These are phyloP conservation scores for Pseudonitzschia delicatissima DNA, from an alignment of 108 stramenopile species.

Conservation along the genomic window DNA sequence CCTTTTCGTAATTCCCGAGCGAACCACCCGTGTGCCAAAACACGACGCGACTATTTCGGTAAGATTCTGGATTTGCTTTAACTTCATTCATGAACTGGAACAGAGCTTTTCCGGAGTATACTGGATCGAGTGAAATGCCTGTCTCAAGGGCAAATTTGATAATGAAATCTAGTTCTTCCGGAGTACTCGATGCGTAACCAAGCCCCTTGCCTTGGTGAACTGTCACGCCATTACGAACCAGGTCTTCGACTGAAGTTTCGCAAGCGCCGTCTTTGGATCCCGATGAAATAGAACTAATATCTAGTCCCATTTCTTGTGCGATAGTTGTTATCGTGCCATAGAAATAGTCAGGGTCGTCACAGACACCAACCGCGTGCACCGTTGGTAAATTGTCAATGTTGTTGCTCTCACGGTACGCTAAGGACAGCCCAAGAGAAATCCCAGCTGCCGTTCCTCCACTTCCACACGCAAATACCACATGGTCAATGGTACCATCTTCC, in stretches of 20 bases:
- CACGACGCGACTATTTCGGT: slow-evolving; percentile 58
- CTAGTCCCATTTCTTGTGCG: slow-evolving; percentile 75
- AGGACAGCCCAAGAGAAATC: slow-evolving; percentile 63
- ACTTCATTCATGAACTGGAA: slow-evolving; percentile 66
- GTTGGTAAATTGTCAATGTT: slow-evolving; percentile 26
- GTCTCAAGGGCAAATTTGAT: slow-evolving; percentile 65
- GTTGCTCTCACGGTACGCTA: slow-evolving; percentile 36
- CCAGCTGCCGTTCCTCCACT: slow-evolving; percentile 88
- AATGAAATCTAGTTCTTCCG: slow-evolving; percentile 78
- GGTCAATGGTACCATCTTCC: slow-evolving; percentile 51
- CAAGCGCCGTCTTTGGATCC: background rate
- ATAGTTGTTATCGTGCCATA: slow-evolving; percentile 60
- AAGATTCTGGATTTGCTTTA: slow-evolving; percentile 26
- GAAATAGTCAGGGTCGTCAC: slow-evolving; percentile 89
- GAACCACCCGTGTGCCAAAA: slow-evolving; percentile 93
- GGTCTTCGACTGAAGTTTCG: slow-evolving; percentile 35
- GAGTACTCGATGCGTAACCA: slow-evolving; percentile 74
- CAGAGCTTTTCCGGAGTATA: slow-evolving; percentile 88
- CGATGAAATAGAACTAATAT: background rate
- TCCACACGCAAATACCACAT: slow-evolving; percentile 89
- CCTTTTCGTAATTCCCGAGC: slow-evolving; percentile 81
- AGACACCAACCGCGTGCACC: slow-evolving; percentile 86
- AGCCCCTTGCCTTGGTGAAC: slow-evolving; percentile 78
- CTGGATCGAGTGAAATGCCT: slow-evolving; percentile 86
- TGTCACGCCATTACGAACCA: slow-evolving; percentile 49